Conservation (phyloP, 1,139 yeast genomes). For the Yamadazyma diospyri region DNA sequence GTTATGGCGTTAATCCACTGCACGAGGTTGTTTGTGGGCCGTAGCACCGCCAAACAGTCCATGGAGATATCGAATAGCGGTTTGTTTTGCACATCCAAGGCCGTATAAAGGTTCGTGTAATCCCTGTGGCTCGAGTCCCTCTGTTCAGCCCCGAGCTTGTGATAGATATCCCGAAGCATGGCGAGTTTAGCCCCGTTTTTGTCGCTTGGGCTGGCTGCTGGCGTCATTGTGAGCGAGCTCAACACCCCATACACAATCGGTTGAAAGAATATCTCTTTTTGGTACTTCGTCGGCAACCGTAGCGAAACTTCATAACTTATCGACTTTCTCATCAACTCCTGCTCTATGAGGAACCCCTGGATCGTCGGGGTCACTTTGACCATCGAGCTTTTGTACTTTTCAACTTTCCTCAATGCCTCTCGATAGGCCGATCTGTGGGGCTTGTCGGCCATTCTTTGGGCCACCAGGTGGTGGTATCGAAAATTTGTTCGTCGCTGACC, state of each 20-base stretch:
- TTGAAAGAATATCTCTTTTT: constrained; percentile 6
- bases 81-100: background rate
- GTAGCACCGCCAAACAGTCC: constrained; percentile 2
- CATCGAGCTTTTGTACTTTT: constrained; percentile 16
- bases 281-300: constrained; percentile 1
- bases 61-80: constrained; percentile 4
- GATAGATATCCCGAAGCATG: background rate
- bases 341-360: constrained; percentile 24
- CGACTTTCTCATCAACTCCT: constrained; percentile 4
- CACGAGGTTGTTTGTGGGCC: constrained; percentile 12
- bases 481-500: constrained; percentile 1
- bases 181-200: background rate
- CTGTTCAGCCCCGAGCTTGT: background rate
- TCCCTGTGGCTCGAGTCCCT: background rate
- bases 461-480: constrained; percentile 7
- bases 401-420: constrained; percentile 18
- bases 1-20: constrained; percentile 29
- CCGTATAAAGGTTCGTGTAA: background rate
- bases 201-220: background rate
- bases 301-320: background rate
- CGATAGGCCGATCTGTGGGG: constrained; percentile 24
- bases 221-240: constrained; percentile 4
- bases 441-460: constrained; percentile 18
- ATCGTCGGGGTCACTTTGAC: constrained; percentile 23
- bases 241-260: constrained; percentile 9